phyloP scores from a whole-genome alignment of 768 basidiomycete species.

The Trametes villosa region DNA sequence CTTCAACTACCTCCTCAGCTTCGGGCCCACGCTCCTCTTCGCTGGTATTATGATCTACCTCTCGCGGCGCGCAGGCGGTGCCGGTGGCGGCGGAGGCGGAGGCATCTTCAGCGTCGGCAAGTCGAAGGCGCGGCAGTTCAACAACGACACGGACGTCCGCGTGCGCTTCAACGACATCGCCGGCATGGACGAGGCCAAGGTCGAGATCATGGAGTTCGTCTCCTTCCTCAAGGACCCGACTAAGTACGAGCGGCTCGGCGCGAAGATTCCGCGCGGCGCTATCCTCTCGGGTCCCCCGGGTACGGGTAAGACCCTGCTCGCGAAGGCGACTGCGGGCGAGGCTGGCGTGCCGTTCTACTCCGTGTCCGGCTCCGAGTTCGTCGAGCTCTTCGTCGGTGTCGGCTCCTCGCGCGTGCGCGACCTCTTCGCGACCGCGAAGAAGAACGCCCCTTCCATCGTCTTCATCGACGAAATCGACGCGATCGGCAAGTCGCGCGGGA shows the following conservation, averaged over 20 bases:
- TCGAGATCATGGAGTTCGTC: conserved; percentile 99
- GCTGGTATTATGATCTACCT: conserved; percentile 90
- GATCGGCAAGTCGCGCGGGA: conserved; percentile 91
- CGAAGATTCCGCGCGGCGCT: conserved; percentile 95
- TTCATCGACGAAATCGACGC: conserved; percentile 99
- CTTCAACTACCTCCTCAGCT: conserved; percentile 79
- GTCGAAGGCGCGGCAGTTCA: conserved; percentile 92
- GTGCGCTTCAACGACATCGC: conserved; percentile 96
- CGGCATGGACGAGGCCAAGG: conserved; percentile 99
- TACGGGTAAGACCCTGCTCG: conserved; percentile 96
- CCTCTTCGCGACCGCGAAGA: conserved; percentile 96
- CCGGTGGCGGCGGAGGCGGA: conserved; percentile 67
- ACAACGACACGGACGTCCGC: conserved; percentile 94
- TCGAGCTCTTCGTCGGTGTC: conserved; percentile 99
- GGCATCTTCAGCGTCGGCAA: conserved; percentile 98
- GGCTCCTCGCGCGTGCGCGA: conserved; percentile 97
- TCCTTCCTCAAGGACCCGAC: conserved; percentile 96
- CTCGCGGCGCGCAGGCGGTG: conserved; percentile 68
- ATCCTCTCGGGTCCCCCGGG: conserved; percentile 96
- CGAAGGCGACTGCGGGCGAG: conserved; percentile 98
- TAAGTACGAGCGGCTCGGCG: conserved; percentile 94
- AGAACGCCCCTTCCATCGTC: conserved; percentile 97
- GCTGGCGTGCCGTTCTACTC: conserved; percentile 98
- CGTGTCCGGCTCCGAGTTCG: conserved; percentile 98
- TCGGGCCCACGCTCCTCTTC: conserved; percentile 93